Base-by-base conservation (phyloP, 345 rosid genomes). In the Combretum micranthum region DNA sequence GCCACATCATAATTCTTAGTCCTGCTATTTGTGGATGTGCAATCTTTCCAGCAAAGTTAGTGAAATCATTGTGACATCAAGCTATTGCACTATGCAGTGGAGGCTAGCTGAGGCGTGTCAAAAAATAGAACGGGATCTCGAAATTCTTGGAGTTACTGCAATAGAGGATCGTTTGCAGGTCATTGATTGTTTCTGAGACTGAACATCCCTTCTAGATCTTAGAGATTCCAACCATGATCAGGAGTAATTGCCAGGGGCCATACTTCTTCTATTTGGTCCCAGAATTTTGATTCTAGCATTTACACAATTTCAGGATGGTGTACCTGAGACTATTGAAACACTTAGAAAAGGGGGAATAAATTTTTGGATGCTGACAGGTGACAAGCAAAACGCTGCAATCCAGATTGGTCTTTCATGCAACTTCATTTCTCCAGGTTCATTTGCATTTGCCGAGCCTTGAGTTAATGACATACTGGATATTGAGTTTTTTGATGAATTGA, bases 361-460 rank as follows among this genome's bases (percentile, higher is more conserved):
- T 73, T 93, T 93, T 77, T 93, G 99, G 99, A 93, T 93, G 99
- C 79, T 93, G 68, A 89, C 99, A 0, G 99, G 99, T 54, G 97
- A 93, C 73, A 87, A 87, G 83, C 99, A 87, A 78, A 82, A 78
- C 67, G 89, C 99, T 25, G 99, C 99, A 55, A 82, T 93, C 59
- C 99, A 93, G 80, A 93, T 93, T 70, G 99, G 96, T 63, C 94
- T 87, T 72, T 89, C 96, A 42, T 93, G 99, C 84, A 89, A 89
- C 75, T 89, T 93, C 67, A 79, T 93, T 69, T 93, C 99, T 52
- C 99, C 99, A 44, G 97, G 97, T 89, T 65, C 37, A 64, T 64
- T 61, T 37, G 20, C 16, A 32, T 46, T 47, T 50, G 11, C 14
- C 14, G 3, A 46, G 13, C 22, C 50, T 55, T 52, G 14, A 44